These are phyloP conservation scores for Penicillium pulvis DNA, from an alignment of 495 filamentous ascomycete genomes.

Conservation along the genomic window DNA sequence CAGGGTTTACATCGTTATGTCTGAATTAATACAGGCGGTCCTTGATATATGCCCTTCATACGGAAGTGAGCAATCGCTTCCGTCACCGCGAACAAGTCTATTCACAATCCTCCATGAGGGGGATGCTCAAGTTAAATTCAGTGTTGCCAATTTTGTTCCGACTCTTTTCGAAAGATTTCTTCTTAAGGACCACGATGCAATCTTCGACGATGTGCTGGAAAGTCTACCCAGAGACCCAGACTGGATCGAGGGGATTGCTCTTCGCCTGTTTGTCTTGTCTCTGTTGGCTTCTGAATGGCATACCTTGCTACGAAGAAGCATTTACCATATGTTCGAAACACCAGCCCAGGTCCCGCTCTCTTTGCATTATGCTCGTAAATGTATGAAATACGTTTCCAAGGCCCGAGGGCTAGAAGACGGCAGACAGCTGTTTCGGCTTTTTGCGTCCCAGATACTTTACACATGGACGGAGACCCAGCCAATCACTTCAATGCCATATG, in stretches of 20 bases:
- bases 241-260: slow-evolving; percentile 80
- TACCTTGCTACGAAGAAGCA: slow-evolving; percentile 76
- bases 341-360: slow-evolving; percentile 67
- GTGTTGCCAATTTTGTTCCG: slow-evolving; percentile 67
- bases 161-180: slow-evolving; percentile 76
- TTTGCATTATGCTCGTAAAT: slow-evolving; percentile 67
- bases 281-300: slow-evolving; percentile 78
- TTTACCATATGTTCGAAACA: slow-evolving; percentile 92
- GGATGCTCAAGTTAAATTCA: slow-evolving; percentile 74
- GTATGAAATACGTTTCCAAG: slow-evolving; percentile 64
- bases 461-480: slow-evolving; percentile 77
- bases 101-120: slow-evolving; percentile 68
- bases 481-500: slow-evolving; percentile 71
- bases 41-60: slow-evolving; percentile 66
- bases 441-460: slow-evolving; percentile 88
- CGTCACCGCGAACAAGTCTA: slow-evolving; percentile 73
- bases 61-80: slow-evolving; percentile 53
- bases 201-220: slow-evolving; percentile 75
- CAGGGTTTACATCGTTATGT: slow-evolving; percentile 64
- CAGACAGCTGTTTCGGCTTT: slow-evolving; percentile 77
- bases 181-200: slow-evolving; percentile 75
- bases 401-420: slow-evolving; percentile 63
- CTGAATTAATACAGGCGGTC: slow-evolving; percentile 66
- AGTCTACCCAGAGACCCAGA: slow-evolving; percentile 70
- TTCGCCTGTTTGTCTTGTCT: slow-evolving; percentile 74